phyloP scores from a whole-genome alignment of 2,329 filamentous ascomycete species.

The Botrytis medusae region DNA sequence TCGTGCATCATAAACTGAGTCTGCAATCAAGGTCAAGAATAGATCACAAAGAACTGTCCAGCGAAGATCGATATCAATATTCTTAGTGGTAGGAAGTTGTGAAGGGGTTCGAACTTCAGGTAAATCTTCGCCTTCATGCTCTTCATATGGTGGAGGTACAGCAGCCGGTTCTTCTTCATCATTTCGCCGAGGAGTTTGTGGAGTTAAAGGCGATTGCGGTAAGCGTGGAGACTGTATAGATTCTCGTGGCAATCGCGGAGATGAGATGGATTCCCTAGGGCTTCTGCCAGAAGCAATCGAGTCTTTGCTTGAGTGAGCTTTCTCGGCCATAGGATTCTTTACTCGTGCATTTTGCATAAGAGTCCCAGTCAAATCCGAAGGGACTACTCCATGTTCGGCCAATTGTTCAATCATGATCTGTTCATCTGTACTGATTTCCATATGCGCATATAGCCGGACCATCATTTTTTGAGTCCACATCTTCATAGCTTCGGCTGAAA shows the following conservation, averaged over 20 bases:
- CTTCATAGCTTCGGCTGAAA: slow-evolving; percentile 74
- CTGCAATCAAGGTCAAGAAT: slow-evolving; percentile 94
- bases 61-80: slow-evolving; percentile 90
- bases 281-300: slow-evolving; percentile 33
- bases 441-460: slow-evolving; percentile 89
- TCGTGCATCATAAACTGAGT: slow-evolving; percentile 87
- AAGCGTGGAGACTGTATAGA: slow-evolving; percentile 27
- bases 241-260: slow-evolving; percentile 27
- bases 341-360: slow-evolving; percentile 92
- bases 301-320: slow-evolving; percentile 36
- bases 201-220: slow-evolving; percentile 23
- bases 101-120: slow-evolving; percentile 80
- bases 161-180: slow-evolving; percentile 50
- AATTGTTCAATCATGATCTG: slow-evolving; percentile 99
- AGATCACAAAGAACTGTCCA: slow-evolving; percentile 98
- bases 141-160: slow-evolving; percentile 60
- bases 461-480: slow-evolving; percentile 99
- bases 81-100: slow-evolving; percentile 75
- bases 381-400: slow-evolving; percentile 84
- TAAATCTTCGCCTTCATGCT: slow-evolving; percentile 66
- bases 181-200: slow-evolving; percentile 15
- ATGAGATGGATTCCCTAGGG: slow-evolving; percentile 44
- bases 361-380: slow-evolving; percentile 77
- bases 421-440: slow-evolving; percentile 90
- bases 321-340: slow-evolving; percentile 81